Evolutionary conservation across 2,329 filamentous ascomycete species (phyloP).

Genomic region (Phialophora chinensis): DNA sequence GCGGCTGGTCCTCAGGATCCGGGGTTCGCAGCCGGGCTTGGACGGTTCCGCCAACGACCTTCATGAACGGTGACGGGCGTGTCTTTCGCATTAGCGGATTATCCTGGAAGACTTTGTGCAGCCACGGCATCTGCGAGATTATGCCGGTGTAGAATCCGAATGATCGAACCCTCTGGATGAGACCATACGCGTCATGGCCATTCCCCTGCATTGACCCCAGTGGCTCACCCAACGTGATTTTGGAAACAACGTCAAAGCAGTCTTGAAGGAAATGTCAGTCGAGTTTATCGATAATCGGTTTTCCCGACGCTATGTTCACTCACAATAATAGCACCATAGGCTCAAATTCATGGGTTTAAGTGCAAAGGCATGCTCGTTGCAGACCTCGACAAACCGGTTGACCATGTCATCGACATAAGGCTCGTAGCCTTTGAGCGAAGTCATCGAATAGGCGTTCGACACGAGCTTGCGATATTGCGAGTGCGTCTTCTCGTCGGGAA

Average conservation of each 20-base stretch:
- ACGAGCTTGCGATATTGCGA: constrained; percentile 74
- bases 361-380: constrained; percentile 41
- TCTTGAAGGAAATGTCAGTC: constrained; percentile 14
- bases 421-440: constrained; percentile 51
- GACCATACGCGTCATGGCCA: constrained; percentile 15
- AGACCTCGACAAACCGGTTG: constrained; percentile 59
- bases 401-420: constrained; percentile 78
- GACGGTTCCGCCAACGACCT: constrained; percentile 10
- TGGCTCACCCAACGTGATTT: constrained; percentile 43
- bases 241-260: constrained; percentile 44
- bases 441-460: constrained; percentile 66
- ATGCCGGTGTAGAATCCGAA: constrained; percentile 19
- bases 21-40: constrained; percentile 12
- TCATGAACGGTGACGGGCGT: constrained; percentile 22
- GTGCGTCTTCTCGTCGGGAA: constrained; percentile 75
- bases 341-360: constrained; percentile 21
- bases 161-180: constrained; percentile 16
- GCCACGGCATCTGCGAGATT: constrained; percentile 28
- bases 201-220: constrained; percentile 42
- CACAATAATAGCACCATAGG: constrained; percentile 28
- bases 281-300: not conserved
- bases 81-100: constrained; percentile 22
- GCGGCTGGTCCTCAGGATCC: constrained; percentile 16
- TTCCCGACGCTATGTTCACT: constrained; percentile 46
- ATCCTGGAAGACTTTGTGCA: constrained; percentile 22